Evolutionary conservation across 78 protist genomes (phyloP), one percentile per base, ranked within the genome.

Genomic region (Pigoraptor vietnamica): DNA sequence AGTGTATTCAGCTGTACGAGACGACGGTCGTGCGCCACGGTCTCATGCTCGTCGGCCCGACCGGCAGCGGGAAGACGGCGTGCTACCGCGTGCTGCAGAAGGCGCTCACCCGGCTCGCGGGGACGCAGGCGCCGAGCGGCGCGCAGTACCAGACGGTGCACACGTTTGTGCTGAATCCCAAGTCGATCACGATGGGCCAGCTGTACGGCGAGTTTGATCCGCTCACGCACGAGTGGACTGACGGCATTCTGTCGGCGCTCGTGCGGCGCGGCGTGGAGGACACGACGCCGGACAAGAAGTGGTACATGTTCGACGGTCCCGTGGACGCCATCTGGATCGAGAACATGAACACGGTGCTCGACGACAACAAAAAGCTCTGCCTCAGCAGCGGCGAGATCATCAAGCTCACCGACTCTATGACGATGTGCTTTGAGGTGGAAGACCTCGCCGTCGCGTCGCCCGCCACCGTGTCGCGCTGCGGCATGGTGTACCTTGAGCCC

Each of bases 321-420:
- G 99, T 98, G 36, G 99, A 98, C 88, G 97, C 99, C 23, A 40
- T 95, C 32, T 98, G 99, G 99, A 96, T 98, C 40, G 99, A 98
- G 94, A 93, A 96, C 96, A 96, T 97, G 98, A 97, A 97, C 95
- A 96, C 99, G 0, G 97, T 97, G 83, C 93, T 97, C 24, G 99
- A 97, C 90, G 99, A 98, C 91, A 96, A 96, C 95, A 98, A 98
- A 95, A 96, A 97, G 97, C 97, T 98, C 48, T 96, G 98, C 92
- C 96, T 98, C n/a, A 93, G 94, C 83, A 86, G 92, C 0, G 98
- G 98, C 24, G 98, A 96, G 88, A 96, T 95, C 92, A 95, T 98
- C 91, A 91, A 93, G 9, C 95, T 98, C 81, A 86, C 96, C 1
- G 87, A 37, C 34, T 2, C 40, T 56, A 96, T 94, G 96, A 93